Percentiles rank a stretch among this genome's conserved stretches.
phyloP scores from a whole-genome alignment of 306 rosid species.

The Ormosia emarginata region DNA sequence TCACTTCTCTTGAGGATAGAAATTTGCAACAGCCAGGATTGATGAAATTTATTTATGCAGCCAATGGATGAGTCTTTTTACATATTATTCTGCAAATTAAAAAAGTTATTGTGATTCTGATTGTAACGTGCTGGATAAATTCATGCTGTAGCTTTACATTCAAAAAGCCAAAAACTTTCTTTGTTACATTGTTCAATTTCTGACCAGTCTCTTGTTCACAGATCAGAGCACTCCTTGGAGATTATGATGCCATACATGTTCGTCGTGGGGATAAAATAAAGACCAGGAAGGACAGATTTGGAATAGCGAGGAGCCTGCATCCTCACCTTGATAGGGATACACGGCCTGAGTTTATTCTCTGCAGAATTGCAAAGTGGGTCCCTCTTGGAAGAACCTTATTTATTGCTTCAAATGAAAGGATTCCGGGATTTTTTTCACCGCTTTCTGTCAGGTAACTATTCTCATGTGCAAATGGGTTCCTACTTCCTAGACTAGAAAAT shows the following conservation, averaged over 20 bases:
- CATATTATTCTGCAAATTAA: neutral
- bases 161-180: neutral
- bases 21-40: neutral
- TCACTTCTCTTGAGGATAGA: neutral
- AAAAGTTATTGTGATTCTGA: neutral
- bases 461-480: neutral
- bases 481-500: neutral
- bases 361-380: slow-evolving; percentile 82
- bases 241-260: slow-evolving; percentile 89
- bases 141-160: neutral
- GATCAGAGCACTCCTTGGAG: slow-evolving; percentile 58
- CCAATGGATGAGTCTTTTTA: neutral
- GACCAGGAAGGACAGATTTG: slow-evolving; percentile 89
- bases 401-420: slow-evolving; percentile 95
- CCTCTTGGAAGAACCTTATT: slow-evolving; percentile 79
- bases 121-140: neutral
- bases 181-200: slow-evolving; percentile 8
- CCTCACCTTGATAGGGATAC: slow-evolving; percentile 98
- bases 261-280: slow-evolving; percentile 96
- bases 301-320: slow-evolving; percentile 65
- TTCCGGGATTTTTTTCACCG: slow-evolving; percentile 78
- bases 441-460: slow-evolving; percentile 71
- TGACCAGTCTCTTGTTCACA: slow-evolving; percentile 22
- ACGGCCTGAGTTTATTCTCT: slow-evolving; percentile 71
- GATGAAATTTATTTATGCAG: neutral